Percentiles rank a stretch among this genome's conserved stretches.
phyloP scores from a whole-genome alignment of 805 yeast genomes.

The Hanseniaspora nectarophila region DNA sequence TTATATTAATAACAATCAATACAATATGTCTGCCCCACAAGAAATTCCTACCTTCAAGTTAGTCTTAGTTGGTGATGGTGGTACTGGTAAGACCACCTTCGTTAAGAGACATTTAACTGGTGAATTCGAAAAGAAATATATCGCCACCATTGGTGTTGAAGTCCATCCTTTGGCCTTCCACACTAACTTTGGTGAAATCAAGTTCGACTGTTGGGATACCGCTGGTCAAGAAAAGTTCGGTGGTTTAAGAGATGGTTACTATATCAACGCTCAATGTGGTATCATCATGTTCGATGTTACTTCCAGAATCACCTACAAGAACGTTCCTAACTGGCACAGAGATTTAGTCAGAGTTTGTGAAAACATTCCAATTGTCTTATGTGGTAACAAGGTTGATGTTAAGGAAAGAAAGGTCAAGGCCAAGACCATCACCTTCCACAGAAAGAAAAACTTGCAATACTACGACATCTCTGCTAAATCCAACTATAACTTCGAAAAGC shows the following conservation, averaged over 20 bases:
- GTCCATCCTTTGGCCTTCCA: conserved; percentile 96
- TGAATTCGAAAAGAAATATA: conserved; percentile 97
- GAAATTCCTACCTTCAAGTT: conserved; percentile 93
- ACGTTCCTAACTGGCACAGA: conserved; percentile 99
- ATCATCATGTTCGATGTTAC: conserved; percentile 99
- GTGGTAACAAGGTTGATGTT: conserved; percentile 99
- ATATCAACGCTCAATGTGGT: conserved; percentile 99
- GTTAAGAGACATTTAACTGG: conserved; percentile 99
- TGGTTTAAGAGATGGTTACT: conserved; percentile 98
- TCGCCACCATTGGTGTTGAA: conserved; percentile 98
- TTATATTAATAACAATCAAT: not conserved
- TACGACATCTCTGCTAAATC: conserved; percentile 99
- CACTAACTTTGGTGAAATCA: conserved; percentile 97
- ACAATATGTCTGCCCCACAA: conserved; percentile 15
- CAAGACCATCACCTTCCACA: conserved; percentile 99
- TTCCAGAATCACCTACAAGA: conserved; percentile 97
- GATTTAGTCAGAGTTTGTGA: conserved; percentile 99
- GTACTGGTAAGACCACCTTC: conserved; percentile 99
- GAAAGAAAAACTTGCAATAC: conserved; percentile 99
- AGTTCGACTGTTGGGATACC: conserved; percentile 99
- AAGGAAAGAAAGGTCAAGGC: conserved; percentile 99
- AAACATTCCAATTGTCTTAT: conserved; percentile 95
- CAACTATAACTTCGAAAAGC: conserved; percentile 98
- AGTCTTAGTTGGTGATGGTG: conserved; percentile 99
- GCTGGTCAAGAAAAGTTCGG: conserved; percentile 99